Evolutionary conservation across 345 rosid genomes (phyloP).

Genomic region (Balakata baccata): DNA sequence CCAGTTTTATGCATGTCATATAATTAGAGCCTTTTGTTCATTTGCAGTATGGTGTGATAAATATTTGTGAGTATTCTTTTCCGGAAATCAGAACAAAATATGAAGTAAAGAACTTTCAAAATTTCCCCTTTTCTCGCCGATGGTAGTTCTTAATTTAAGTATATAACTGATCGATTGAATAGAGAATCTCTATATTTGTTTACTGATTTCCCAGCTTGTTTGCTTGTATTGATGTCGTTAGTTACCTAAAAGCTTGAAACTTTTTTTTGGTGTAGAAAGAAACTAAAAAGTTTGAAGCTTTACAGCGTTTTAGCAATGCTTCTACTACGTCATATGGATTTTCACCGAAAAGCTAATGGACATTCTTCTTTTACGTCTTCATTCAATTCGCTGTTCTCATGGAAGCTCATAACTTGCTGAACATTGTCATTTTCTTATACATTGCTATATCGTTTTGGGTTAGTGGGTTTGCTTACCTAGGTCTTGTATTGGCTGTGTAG

Average conservation of each 20-base stretch:
- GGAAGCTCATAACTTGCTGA: neutral
- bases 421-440: neutral
- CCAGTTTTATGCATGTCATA: neutral
- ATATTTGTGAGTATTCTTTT: no score
- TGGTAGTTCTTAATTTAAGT: neutral
- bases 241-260: neutral
- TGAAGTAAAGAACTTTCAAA: neutral
- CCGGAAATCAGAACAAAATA: neutral
- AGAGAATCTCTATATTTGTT: neutral
- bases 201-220: neutral
- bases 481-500: constrained; percentile 33
- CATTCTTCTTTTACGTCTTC: neutral
- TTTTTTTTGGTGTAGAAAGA: neutral
- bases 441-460: neutral
- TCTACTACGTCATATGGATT: neutral
- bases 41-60: neutral
- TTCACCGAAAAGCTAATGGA: neutral
- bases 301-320: neutral
- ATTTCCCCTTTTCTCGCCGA: neutral
- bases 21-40: neutral
- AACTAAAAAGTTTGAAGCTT: neutral
- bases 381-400: neutral
- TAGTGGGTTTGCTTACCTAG: constrained; percentile 8
- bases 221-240: neutral
- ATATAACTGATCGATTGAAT: constrained; percentile 1